These are phyloP conservation scores for Scytalidium sp. DNA, from an alignment of 2,329 filamentous ascomycete genomes.

Conservation along the genomic window DNA sequence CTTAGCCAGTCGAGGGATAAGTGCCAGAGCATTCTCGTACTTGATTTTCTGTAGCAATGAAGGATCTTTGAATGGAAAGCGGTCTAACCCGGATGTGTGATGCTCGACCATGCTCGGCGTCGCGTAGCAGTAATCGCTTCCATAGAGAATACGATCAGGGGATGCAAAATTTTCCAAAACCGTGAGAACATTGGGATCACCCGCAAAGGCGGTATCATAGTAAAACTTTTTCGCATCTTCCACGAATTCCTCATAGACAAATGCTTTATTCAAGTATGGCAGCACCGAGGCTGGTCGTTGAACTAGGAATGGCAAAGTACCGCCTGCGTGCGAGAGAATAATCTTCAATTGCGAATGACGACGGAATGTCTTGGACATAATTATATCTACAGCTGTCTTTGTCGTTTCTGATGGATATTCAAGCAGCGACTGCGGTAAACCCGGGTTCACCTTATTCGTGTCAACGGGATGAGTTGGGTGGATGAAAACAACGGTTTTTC, in stretches of 20 bases:
- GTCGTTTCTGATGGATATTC: slow-evolving; percentile 46
- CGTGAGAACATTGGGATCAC: neutral
- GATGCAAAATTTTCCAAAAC: neutral
- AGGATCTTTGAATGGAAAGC: no score
- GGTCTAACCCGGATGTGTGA: no score
- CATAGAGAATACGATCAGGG: slow-evolving; percentile 1
- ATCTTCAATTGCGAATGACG: slow-evolving; percentile 37
- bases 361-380: slow-evolving; percentile 28
- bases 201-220: neutral
- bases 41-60: no score
- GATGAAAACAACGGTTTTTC: slow-evolving; percentile 41
- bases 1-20: no score
- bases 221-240: slow-evolving; percentile 1
- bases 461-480: slow-evolving; percentile 41
- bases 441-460: slow-evolving; percentile 27
- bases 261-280: no score
- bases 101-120: no score
- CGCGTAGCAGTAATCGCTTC: no score
- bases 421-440: slow-evolving; percentile 36
- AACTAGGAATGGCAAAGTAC: slow-evolving; percentile 30
- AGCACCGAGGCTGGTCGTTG: no score
- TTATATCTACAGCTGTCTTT: slow-evolving; percentile 39
- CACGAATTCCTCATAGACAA: no score
- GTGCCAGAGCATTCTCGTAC: no score
- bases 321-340: slow-evolving; percentile 45